Conservation (phyloP, 2,329 filamentous ascomycete species). For the Aspergillus sp. region DNA sequence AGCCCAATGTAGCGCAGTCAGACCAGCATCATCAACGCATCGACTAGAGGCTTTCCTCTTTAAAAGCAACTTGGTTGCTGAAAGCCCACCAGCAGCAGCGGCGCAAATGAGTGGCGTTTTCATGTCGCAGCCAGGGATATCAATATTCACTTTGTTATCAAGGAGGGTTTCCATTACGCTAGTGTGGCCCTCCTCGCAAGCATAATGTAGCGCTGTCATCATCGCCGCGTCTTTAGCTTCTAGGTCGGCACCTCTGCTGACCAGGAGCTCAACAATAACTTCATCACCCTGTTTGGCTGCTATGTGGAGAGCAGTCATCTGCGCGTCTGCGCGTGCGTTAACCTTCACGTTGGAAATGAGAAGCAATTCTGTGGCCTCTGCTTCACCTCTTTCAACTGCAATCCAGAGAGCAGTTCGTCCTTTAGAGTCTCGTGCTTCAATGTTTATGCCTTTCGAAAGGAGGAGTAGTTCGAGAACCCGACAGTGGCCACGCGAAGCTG, state of each 20-base stretch:
- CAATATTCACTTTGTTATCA: constrained; percentile 31
- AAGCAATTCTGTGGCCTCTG: constrained; percentile 32
- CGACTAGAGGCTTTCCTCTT: constrained; percentile 31
- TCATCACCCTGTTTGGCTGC: constrained; percentile 35
- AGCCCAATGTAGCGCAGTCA: constrained; percentile 42
- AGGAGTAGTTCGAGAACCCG: constrained; percentile 27
- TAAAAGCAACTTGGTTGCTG: constrained; percentile 30
- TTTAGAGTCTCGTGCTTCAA: constrained; percentile 32
- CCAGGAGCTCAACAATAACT: constrained; percentile 33
- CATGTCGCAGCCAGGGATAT: constrained; percentile 30
- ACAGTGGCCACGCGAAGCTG: constrained; percentile 33
- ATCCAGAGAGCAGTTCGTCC: constrained; percentile 38
- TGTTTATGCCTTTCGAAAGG: constrained; percentile 25
- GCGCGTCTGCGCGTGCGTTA: constrained; percentile 33
- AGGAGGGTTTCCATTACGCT: constrained; percentile 30
- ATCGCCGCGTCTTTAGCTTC: constrained; percentile 37
- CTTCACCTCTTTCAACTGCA: constrained; percentile 35
- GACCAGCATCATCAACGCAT: constrained; percentile 31
- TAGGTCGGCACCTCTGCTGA: constrained; percentile 32
- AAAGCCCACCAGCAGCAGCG: constrained; percentile 30
- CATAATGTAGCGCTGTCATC: constrained; percentile 39
- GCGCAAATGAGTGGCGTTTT: constrained; percentile 40
- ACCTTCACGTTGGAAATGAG: constrained; percentile 33
- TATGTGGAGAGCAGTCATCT: constrained; percentile 36
- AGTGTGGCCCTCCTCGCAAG: constrained; percentile 31